These are phyloP conservation scores for Ogataea pilisensis DNA, from an alignment of 805 yeast genomes.

Conservation along the genomic window DNA sequence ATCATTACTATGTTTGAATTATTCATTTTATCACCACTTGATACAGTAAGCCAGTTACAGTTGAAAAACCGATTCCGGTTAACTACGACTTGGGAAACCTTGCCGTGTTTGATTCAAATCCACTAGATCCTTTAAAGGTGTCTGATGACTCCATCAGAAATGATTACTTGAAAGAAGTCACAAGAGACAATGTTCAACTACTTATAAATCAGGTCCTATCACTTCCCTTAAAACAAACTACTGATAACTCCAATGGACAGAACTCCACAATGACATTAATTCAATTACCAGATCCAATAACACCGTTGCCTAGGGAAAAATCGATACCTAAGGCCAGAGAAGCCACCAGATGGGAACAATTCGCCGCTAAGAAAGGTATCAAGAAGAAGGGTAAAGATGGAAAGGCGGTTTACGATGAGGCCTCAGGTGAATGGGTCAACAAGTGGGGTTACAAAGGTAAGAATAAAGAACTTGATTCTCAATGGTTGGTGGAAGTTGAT, in stretches of 20 bases:
- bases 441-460: slow-evolving; percentile 98
- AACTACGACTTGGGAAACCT: slow-evolving; percentile 86
- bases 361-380: slow-evolving; percentile 95
- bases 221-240: slow-evolving; percentile 82
- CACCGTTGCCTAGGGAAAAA: slow-evolving; percentile 90
- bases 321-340: slow-evolving; percentile 90
- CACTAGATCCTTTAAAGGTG: slow-evolving; percentile 61
- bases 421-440: slow-evolving; percentile 89
- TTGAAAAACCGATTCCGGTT: slow-evolving; percentile 88
- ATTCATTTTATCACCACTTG: not conserved
- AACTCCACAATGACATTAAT: slow-evolving; percentile 73
- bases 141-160: slow-evolving; percentile 55
- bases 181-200: slow-evolving; percentile 92
- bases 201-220: slow-evolving; percentile 87
- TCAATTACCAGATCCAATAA: slow-evolving; percentile 76
- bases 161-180: slow-evolving; percentile 53
- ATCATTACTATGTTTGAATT: not conserved
- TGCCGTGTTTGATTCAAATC: slow-evolving; percentile 86
- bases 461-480: slow-evolving; percentile 80
- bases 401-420: slow-evolving; percentile 87
- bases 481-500: slow-evolving; percentile 95
- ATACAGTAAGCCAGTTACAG: slow-evolving; percentile 74
- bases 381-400: slow-evolving; percentile 86
- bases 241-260: slow-evolving; percentile 49
- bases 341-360: slow-evolving; percentile 93